Base-by-base conservation (phyloP, 352 stramenopile species). In the Phytophthora agathidicida region DNA sequence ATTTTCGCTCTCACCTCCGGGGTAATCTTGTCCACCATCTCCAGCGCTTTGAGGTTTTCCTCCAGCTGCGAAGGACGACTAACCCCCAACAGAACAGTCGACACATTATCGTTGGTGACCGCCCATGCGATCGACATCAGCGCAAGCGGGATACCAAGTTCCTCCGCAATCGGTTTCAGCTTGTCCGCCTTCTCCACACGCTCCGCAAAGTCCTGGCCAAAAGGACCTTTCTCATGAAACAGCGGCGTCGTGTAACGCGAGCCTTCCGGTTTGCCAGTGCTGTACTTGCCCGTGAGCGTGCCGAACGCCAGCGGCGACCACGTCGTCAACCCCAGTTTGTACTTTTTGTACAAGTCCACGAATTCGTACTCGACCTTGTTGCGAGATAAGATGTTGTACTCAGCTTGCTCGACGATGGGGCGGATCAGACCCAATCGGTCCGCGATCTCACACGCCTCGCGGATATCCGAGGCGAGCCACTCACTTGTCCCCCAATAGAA, bases 351-450 rank as follows among this genome's bases (percentile, higher is more conserved):
- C 32, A 86, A 41, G 10, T 71, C 70, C 19, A 57, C 37, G 41
- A 72, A 86, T 32, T 86, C 75, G 39, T 53, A 68, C 54, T 86
- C 75, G 16, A 86, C 66, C n/a, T 66, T 65, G 53, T 65, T 51
- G 22, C 76, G 70, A 20, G 73, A 28, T 35, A 86, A 78, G 11
- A 86, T 58, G 65, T 84, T 78, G 68, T 86, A 86, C 63, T 86
- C 45, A 8, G 72, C 51, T 45, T 86, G 75, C 49, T 86, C 73
- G 2, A 77, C 47, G 19, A 65, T 35, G 3, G 68, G 68, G 9
- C 55, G 51, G 24, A 76, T 68, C 54, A 53, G 20, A 3, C 45
- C 20, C 0, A 53, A 22, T 19, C 45, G 45, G n/a, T 53, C 45
- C 3, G 45, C 45, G 45, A 53, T 53, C 20, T 53, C 31, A 16